phyloP scores from a whole-genome alignment of 331 rosid species.

The Quercus lobata region DNA sequence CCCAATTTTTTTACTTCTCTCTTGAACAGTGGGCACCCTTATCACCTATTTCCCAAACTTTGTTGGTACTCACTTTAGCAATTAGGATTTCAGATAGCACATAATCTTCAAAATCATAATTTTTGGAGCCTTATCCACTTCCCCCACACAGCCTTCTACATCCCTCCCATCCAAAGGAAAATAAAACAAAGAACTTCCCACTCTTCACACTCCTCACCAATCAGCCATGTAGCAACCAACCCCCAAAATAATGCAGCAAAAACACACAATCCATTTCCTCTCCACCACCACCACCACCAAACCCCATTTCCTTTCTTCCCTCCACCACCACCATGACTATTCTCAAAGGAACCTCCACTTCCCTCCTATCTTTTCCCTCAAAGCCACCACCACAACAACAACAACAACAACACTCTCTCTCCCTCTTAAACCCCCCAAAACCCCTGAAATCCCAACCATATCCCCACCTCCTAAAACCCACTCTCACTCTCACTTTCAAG shows the following conservation, averaged over 20 bases:
- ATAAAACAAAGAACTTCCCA: background rate
- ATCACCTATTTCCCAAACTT: background rate
- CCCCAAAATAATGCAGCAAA: background rate
- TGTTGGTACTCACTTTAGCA: background rate
- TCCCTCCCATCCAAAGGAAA: background rate
- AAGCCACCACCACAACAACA: background rate
- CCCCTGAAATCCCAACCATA: conserved; percentile 1
- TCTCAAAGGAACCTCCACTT: conserved; percentile 9
- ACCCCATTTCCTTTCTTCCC: conserved; percentile 7
- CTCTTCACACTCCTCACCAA: background rate
- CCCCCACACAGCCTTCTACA: background rate
- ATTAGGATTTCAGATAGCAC: background rate
- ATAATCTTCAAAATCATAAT: conserved; percentile 2
- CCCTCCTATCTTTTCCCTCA: conserved; percentile 19
- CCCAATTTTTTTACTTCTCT: too few relatives aligned
- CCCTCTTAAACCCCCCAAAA: conserved; percentile 20
- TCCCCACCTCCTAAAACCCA: background rate
- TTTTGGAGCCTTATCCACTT: background rate
- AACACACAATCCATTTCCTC: conserved; percentile 24
- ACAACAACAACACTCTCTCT: conserved; percentile 2
- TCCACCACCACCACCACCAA: conserved; percentile 6
- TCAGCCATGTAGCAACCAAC: background rate
- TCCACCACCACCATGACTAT: background rate
- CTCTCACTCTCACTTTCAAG: conserved; percentile 38
- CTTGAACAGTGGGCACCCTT: background rate